Base-by-base conservation (phyloP, 345 rosid genomes). In the Corymbia maculata region DNA sequence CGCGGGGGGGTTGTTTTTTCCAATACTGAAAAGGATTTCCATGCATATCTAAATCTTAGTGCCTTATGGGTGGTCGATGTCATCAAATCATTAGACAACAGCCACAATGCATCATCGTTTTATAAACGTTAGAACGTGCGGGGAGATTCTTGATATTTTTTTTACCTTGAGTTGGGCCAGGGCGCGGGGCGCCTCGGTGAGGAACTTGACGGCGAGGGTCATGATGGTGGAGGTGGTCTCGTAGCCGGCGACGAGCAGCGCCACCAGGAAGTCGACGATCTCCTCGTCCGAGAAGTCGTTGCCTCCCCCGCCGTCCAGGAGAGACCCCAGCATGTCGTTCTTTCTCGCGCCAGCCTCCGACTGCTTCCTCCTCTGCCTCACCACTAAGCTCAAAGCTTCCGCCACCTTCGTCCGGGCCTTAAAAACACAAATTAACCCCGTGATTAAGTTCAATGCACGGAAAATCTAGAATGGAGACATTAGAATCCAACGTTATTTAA, bases 171-270 rank as follows among this genome's bases (percentile, higher is more conserved):
- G 95, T 86, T 97, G 98, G 53, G 94, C 96, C 93, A 98, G 92
- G 88, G 99, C 99, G 19, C 92, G 90, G 87, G 99, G 99, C 30
- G 97, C 94, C 91, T 98, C 99, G 0, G 98, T 97, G n/a, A 97
- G 94, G 92, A 96, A 96, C 90, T 97, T 98, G 17, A 96, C 97
- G 86, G 99, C 99, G 7, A 98, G 98, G 86, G 99, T 98, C 99
- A 98, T 98, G 49, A 93, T 95, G 5, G 99, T 96, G 0, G 99
- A 95, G 10, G 99, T 97, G 42, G 99, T 98, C 91, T 98, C 99
- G 87, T 98, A 97, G 87, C 98, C 99, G 16, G 99, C 99, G n/a
- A 98, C 99, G 3, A 98, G 94, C 75, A 98, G 53, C 53, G 98
- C 98, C 85, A 98, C 91, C 92, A 98, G 36, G 91, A 98, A 98